Evolutionary conservation across 192 early-diverging fungal genomes (phyloP), one percentile per base, ranked within the genome.

Genomic region (Diversispora eburnea): DNA sequence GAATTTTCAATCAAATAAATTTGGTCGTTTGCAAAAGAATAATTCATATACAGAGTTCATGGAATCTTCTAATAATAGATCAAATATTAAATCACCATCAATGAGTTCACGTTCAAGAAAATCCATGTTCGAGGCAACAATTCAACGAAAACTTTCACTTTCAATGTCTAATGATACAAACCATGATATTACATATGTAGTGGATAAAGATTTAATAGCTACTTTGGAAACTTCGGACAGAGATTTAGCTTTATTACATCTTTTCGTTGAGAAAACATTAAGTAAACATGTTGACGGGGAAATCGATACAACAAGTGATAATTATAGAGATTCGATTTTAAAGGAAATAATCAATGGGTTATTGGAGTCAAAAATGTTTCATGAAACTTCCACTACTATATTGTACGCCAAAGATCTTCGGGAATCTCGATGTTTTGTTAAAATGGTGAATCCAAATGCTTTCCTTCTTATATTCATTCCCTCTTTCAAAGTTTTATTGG

Each of bases 371-470:
- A n/a, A 39, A 6, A 19, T 41, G 42, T 59, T 77, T 1, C 65
- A 76, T 5, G 77, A 76, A 17, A 46, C 71, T 19, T 47, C 72
- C 4, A 76, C 78, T 25, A 77, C 80, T n/a, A 73, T 85, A 22
- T 66, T 78, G 17, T 76, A 80, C n/a, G 72, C 75, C 1, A 67
- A 59, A 56, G 76, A 80, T 56, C 72, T 85, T 13, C 69, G 76
- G 55, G 83, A 88, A 20, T 78, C 84, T 39, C 75, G 82, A 20
- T 88, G 87, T 48, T 88, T 88, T 78, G 77, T 88, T 55, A 88
- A 88, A 75, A 81, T 75, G 10, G 74, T 81, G 70, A 80, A 84
- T 61, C 51, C 79, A 4, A 76, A 75, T 41, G 78, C 84, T 3
- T 81, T 86, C 48, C 70, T 84, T 2, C 82, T 86, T 43, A 71